Conservation (phyloP, 108 stramenopile species). For the Cyclostephanos invisitatus region DNA sequence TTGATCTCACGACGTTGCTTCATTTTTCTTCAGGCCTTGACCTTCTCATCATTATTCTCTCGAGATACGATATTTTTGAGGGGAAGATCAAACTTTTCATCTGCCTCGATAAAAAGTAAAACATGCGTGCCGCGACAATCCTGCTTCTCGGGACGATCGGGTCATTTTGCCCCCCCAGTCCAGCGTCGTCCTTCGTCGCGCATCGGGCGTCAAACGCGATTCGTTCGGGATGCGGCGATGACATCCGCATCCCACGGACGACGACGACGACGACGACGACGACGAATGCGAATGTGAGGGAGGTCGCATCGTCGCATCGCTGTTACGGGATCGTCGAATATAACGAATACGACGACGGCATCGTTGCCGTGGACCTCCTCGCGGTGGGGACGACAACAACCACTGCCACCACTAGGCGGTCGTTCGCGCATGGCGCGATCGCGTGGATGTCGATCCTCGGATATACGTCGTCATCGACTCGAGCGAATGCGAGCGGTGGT, state of each 20-base stretch:
- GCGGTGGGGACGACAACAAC: not conserved
- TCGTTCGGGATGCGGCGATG: not conserved
- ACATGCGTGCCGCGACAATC: not conserved
- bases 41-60: no score
- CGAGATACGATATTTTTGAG: no score
- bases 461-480: slow-evolving; percentile 12
- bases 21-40: no score
- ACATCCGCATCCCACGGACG: not conserved
- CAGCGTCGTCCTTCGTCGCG: not conserved
- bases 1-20: no score
- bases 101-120: no score
- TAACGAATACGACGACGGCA: not conserved
- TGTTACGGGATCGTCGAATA: not conserved
- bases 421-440: slow-evolving; percentile 18
- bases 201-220: not conserved
- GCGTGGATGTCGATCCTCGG: slow-evolving; percentile 14
- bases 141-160: not conserved
- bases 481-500: slow-evolving; percentile 71
- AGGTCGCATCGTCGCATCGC: not conserved
- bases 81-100: no score
- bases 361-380: no score
- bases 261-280: no score
- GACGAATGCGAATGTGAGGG: no score
- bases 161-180: not conserved
- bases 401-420: slow-evolving; percentile 13